A percentile compares a stretch with the other conserved stretches of the same genome.
These are phyloP conservation scores for Luffa aegyptiaca DNA, from an alignment of 306 rosid species.

Conservation along the genomic window DNA sequence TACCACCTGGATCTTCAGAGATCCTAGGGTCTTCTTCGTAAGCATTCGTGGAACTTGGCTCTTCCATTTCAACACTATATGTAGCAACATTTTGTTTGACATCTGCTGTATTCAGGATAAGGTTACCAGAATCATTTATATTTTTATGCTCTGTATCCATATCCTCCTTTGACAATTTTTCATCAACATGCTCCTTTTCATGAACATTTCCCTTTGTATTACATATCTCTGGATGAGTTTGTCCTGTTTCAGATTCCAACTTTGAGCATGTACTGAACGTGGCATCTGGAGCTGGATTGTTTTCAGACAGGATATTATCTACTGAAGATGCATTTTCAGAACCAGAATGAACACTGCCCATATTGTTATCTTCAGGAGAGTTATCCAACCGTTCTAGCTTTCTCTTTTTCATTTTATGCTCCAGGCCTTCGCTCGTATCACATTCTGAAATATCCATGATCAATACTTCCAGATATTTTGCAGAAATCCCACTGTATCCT, in stretches of 20 bases:
- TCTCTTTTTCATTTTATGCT: constrained; percentile 5
- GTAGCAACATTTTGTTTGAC: neutral
- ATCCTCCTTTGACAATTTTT: neutral
- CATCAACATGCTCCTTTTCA: neutral
- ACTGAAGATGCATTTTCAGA: constrained; percentile 13
- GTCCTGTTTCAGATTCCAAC: constrained; percentile 18
- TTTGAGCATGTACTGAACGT: constrained; percentile 7
- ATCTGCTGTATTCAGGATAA: neutral
- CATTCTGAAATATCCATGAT: constrained; percentile 5
- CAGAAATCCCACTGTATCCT: neutral
- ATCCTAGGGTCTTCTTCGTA: neutral
- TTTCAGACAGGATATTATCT: constrained; percentile 13
- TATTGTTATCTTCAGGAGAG: constrained; percentile 14
- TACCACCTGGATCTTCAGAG: neutral
- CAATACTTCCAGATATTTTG: neutral
- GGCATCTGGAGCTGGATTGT: constrained; percentile 16
- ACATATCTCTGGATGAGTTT: constrained; percentile 9
- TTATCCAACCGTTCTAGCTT: constrained; percentile 4
- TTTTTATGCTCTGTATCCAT: neutral
- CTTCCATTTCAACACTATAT: neutral
- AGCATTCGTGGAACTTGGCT: neutral
- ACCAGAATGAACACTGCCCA: constrained; percentile 12
- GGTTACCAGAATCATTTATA: neutral
- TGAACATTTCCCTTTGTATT: constrained; percentile 14
- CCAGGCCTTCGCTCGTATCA: neutral